phyloP scores from a whole-genome alignment of 768 basidiomycete genomes.

The Pisolithus albus region DNA sequence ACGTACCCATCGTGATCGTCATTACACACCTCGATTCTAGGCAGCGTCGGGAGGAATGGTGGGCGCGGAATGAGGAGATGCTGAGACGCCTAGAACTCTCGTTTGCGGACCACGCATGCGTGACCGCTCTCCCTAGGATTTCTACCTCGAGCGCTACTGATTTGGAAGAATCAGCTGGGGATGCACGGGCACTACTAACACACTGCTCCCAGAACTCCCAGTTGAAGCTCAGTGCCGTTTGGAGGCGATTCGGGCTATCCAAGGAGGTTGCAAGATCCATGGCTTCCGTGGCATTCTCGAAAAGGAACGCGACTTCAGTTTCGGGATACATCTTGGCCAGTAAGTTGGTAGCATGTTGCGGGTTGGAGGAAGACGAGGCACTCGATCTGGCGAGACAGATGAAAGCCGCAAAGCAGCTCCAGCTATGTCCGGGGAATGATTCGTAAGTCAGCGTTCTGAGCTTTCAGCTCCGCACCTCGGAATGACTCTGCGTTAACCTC shows the following conservation, averaged over 20 bases:
- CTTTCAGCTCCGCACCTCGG: too few relatives aligned
- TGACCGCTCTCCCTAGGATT: constrained; percentile 20
- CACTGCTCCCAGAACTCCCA: not conserved
- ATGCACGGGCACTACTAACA: constrained; percentile 2
- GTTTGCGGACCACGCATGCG: constrained; percentile 26
- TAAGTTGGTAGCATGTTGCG: not conserved
- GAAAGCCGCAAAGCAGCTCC: not conserved
- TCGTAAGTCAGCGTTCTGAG: too few relatives aligned
- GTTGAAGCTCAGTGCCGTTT: not conserved
- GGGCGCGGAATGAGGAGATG: constrained; percentile 10
- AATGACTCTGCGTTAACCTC: too few relatives aligned
- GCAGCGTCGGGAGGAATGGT: constrained; percentile 15
- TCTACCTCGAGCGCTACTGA: constrained; percentile 16
- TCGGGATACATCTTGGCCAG: not conserved
- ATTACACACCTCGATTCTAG: constrained; percentile 27
- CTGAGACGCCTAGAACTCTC: constrained; percentile 23
- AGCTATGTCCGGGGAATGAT: too few relatives aligned
- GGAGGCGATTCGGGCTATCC: not conserved
- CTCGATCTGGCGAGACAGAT: not conserved
- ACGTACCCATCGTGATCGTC: constrained; percentile 27
- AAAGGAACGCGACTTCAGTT: not conserved
- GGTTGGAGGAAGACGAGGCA: not conserved
- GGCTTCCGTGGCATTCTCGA: not conserved
- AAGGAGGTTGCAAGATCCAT: not conserved
- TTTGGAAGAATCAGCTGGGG: constrained; percentile 12